A percentile compares a stretch with the other conserved stretches of the same genome.
phyloP scores from a whole-genome alignment of 139 green algal species.

The Closterium sp. region DNA sequence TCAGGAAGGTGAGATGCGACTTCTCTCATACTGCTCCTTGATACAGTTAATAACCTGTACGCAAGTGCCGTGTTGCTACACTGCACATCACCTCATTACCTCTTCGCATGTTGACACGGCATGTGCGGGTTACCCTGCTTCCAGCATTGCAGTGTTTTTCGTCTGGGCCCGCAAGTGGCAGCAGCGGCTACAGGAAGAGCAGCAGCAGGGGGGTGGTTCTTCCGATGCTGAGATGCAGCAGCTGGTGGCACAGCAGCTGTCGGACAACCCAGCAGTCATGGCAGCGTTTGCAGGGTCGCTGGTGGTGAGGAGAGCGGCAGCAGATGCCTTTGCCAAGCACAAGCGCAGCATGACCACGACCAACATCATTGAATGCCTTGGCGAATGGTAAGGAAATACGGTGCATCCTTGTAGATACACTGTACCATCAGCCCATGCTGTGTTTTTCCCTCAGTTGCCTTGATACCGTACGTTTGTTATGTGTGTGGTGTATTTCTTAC shows the following conservation, averaged over 20 bases:
- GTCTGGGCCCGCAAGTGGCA: slow-evolving; percentile 29
- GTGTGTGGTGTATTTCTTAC: not conserved
- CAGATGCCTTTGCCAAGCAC: slow-evolving; percentile 14
- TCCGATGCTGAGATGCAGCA: not conserved
- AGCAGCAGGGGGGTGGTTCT: not conserved
- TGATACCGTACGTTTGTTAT: not conserved
- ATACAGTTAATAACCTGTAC: too few species aligned
- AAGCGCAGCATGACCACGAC: not conserved
- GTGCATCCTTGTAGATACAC: not conserved
- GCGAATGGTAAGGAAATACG: not conserved
- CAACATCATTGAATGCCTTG: slow-evolving; percentile 16
- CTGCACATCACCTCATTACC: not conserved
- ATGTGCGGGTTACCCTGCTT: not conserved
- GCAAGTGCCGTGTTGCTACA: not conserved
- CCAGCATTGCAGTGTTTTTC: slow-evolving; percentile 44
- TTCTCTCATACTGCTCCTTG: not conserved
- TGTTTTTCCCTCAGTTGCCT: not conserved
- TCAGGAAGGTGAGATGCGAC: slow-evolving; percentile 21
- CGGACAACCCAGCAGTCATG: not conserved
- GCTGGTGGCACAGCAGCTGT: not conserved
- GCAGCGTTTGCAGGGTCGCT: slow-evolving; percentile 24
- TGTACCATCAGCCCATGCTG: not conserved
- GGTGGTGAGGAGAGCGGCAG: not conserved
- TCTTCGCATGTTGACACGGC: not conserved
- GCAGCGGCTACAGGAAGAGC: not conserved